Conservation (phyloP, 2,329 filamentous ascomycete genomes). For the Aspergillus sp. region DNA sequence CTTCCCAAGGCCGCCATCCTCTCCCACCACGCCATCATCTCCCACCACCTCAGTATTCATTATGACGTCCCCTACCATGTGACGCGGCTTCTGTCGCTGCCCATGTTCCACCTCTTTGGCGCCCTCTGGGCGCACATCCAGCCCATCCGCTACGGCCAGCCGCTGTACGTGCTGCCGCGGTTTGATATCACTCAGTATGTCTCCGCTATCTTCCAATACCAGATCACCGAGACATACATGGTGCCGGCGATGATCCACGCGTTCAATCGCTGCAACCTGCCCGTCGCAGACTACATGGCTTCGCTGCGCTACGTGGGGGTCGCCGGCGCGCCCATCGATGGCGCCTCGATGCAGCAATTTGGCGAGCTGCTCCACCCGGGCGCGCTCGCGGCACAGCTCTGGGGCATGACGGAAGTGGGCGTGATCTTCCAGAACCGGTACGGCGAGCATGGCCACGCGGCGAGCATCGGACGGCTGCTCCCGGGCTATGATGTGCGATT, state of each 20-base stretch:
- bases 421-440: constrained; percentile 41
- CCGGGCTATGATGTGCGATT: constrained; percentile 41
- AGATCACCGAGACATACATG: constrained; percentile 49
- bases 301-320: constrained; percentile 46
- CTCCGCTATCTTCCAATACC: constrained; percentile 37
- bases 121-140: constrained; percentile 47
- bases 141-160: constrained; percentile 45
- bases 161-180: constrained; percentile 48
- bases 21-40: constrained; percentile 57
- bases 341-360: constrained; percentile 39
- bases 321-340: constrained; percentile 51
- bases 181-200: constrained; percentile 44
- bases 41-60: constrained; percentile 46
- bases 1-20: constrained; percentile 59
- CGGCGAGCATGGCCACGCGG: constrained; percentile 40
- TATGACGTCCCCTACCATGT: constrained; percentile 41
- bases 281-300: constrained; percentile 29
- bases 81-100: constrained; percentile 48
- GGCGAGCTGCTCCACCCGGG: constrained; percentile 39
- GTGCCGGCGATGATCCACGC: constrained; percentile 46
- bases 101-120: constrained; percentile 55
- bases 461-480: constrained; percentile 48
- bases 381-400: constrained; percentile 48
- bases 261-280: constrained; percentile 28
- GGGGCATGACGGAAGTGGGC: constrained; percentile 57